A percentile compares a stretch with the other conserved stretches of the same genome.
Evolutionary conservation across 2,329 filamentous ascomycete species (phyloP).

Genomic region (Fonsecaea nubica): DNA sequence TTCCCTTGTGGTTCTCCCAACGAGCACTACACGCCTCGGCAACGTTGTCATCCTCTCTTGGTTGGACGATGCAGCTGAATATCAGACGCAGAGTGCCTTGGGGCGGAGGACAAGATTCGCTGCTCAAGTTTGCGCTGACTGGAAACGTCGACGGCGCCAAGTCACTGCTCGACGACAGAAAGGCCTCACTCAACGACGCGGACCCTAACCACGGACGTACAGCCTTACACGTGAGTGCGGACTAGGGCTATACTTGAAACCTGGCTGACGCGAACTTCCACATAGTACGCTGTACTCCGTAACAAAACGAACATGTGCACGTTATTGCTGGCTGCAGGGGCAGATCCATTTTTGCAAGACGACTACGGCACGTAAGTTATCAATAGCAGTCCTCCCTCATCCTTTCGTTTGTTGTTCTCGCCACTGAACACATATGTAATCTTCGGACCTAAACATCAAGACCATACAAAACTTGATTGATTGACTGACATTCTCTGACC

Average conservation of each 20-base stretch:
- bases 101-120: neutral
- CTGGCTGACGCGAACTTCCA: neutral
- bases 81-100: neutral
- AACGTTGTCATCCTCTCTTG: neutral
- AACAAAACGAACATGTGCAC: neutral
- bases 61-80: neutral
- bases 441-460: neutral
- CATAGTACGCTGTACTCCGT: neutral
- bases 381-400: no score
- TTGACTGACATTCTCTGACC: no score
- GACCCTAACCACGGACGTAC: constrained; percentile 3
- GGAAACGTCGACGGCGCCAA: constrained; percentile 2
- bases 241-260: neutral
- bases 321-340: neutral
- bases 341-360: neutral
- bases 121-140: neutral
- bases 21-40: neutral
- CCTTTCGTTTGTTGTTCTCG: no score
- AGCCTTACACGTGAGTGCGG: neutral
- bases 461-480: no score
- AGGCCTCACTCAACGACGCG: neutral
- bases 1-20: no score
- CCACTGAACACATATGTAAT: neutral
- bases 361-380: neutral
- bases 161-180: neutral